Base-by-base conservation (phyloP, 768 basidiomycete species). In the Hericium rajendrae region DNA sequence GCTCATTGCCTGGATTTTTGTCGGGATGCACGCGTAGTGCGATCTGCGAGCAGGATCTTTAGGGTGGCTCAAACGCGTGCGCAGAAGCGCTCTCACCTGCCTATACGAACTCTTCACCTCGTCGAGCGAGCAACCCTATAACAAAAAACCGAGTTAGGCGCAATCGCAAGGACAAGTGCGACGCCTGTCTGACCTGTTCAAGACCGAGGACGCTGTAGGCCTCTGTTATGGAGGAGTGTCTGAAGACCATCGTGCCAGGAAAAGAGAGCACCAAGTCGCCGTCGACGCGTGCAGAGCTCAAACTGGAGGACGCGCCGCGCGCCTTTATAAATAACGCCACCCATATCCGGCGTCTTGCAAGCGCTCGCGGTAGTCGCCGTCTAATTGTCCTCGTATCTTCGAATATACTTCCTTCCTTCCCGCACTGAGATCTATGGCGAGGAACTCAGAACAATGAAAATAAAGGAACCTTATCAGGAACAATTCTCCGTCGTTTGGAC, bases 11-110 rank as follows among this genome's bases (percentile, higher is more conserved):
- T 0, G 76, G 82, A 58, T 88, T 88, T 72, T 88, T 89, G 71
- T 88, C 88, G 8, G 88, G 87, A 70, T 90, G 88, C 0, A 81
- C 85, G 18, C 76, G 76, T 22, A 88, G 72, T 4, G 86, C 86
- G 54, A 83, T 72, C 82, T 86, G 55, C 18, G 46, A 10, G 38
- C 18, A 28, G 48, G 26, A 48, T 22, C 13, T 53, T 13, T 16
- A 51, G 28, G 51, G 38, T 32, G 22, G 55, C 48, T 40, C 48
- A 57, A 8, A 39, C 28, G 24, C 5, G 26, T 26, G 12, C 22
- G 2, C 46, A 1, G 28, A 12, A 6, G 41, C 32, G 32, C 32
- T 32, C 48, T 32, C 49, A 82, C 87, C 77, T 85, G 82, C 67
- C 79, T 88, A 74, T 88, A 90, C 9, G 81, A 75, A 51, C 71